These are phyloP conservation scores for Stemphylium beticola DNA, from an alignment of 2,329 filamentous ascomycete genomes.

Conservation along the genomic window DNA sequence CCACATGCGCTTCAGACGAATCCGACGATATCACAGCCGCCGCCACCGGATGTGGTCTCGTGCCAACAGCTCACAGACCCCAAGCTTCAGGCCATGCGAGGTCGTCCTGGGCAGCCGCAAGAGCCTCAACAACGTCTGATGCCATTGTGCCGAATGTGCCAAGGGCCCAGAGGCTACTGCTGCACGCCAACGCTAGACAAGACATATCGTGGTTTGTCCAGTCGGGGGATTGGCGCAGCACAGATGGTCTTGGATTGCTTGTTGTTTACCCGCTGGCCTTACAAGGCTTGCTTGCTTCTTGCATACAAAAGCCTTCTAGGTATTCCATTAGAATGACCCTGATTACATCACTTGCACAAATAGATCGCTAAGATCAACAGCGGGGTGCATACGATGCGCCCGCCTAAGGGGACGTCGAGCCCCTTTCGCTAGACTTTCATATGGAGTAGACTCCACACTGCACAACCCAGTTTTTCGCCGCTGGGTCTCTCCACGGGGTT, in stretches of 20 bases:
- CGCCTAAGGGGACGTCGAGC: not conserved
- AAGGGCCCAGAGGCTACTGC: constrained; percentile 15
- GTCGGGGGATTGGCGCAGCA: constrained; percentile 5
- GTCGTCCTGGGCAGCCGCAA: constrained; percentile 10
- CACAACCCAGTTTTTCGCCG: constrained; percentile 7
- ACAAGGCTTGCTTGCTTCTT: constrained; percentile 11
- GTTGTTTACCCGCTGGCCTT: not conserved
- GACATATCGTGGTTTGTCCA: constrained; percentile 4
- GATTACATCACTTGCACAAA: not conserved
- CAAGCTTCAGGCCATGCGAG: constrained; percentile 14
- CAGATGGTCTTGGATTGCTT: constrained; percentile 1
- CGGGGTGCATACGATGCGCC: constrained; percentile 2
- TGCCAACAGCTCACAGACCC: constrained; percentile 9
- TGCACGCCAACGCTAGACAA: constrained; percentile 14
- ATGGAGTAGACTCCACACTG: constrained; percentile 7
- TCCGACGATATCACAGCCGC: not conserved
- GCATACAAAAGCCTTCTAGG: constrained; percentile 1
- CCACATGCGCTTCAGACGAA: constrained; percentile 4
- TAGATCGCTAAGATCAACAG: constrained; percentile 9
- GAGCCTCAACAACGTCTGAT: constrained; percentile 21
- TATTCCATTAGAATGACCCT: constrained; percentile 1
- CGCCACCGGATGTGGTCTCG: not conserved
- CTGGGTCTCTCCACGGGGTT: constrained; percentile 34
- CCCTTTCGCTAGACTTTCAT: not conserved
- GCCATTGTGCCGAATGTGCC: constrained; percentile 13